Evolutionary conservation across 2,329 filamentous ascomycete genomes (phyloP).

Genomic region (Colletotrichum lini): DNA sequence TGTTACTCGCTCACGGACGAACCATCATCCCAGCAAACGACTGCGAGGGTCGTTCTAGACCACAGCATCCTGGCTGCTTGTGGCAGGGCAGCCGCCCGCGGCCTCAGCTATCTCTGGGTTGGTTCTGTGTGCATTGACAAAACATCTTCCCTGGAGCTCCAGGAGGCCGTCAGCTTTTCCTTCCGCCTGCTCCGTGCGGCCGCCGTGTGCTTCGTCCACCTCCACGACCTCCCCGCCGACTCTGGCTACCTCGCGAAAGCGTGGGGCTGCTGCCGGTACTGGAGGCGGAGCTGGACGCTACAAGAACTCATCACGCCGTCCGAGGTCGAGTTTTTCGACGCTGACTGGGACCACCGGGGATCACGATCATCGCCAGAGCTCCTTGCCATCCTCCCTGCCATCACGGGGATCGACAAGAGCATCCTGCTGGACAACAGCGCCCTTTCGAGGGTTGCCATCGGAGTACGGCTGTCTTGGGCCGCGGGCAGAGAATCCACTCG

Average conservation of each 20-base stretch:
- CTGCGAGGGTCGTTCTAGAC: background rate
- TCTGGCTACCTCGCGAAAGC: background rate
- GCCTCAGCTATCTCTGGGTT: background rate
- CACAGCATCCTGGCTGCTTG: background rate
- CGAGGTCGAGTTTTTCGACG: background rate
- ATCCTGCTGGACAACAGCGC: constrained; percentile 10
- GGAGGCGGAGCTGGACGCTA: background rate
- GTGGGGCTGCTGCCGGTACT: background rate
- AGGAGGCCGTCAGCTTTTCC: too few relatives aligned
- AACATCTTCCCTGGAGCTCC: background rate
- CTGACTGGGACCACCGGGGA: background rate
- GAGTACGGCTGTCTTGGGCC: constrained; percentile 48
- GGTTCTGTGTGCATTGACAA: background rate
- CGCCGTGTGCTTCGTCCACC: background rate
- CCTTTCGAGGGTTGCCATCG: constrained; percentile 42
- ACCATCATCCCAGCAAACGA: background rate
- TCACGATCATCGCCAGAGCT: background rate
- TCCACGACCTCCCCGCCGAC: background rate
- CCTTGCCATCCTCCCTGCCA: background rate
- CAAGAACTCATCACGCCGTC: background rate
- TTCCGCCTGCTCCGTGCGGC: too few relatives aligned
- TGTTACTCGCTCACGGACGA: too few relatives aligned
- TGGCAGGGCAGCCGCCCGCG: background rate
- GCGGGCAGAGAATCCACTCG: constrained; percentile 43
- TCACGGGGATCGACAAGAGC: constrained; percentile 3